Evolutionary conservation across 306 rosid genomes (phyloP).

Genomic region (Geum urbanum): DNA sequence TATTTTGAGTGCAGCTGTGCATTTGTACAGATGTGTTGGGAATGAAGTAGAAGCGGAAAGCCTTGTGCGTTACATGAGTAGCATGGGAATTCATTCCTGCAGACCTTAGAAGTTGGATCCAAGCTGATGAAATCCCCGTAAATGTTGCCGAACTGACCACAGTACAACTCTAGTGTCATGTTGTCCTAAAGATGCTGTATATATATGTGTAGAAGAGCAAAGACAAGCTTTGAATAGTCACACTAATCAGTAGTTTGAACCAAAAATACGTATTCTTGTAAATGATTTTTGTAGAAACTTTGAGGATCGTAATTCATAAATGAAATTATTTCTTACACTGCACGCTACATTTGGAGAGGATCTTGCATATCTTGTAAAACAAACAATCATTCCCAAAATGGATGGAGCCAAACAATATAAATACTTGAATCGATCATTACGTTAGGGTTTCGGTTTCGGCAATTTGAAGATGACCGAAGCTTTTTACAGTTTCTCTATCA

Average conservation of each 20-base stretch:
- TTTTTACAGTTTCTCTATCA: too few species aligned
- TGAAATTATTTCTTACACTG: background rate
- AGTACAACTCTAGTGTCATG: background rate
- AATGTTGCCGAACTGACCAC: background rate
- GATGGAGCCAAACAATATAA: background rate
- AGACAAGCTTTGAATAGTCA: background rate
- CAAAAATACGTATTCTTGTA: background rate
- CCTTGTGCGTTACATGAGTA: constrained; percentile 52
- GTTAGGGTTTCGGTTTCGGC: too few species aligned
- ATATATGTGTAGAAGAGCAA: background rate
- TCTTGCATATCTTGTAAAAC: background rate
- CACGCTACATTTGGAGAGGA: background rate
- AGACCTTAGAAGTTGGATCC: constrained; percentile 59
- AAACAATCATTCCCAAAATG: background rate
- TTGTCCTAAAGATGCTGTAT: background rate
- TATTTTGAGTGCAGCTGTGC: constrained; percentile 77
- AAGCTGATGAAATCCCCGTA: constrained; percentile 24
- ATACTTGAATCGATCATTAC: too few species aligned
- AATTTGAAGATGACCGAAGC: too few species aligned
- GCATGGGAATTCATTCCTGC: constrained; percentile 47
- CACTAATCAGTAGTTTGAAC: background rate
- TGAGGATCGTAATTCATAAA: background rate
- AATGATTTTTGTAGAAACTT: background rate
- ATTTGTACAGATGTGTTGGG: constrained; percentile 53
- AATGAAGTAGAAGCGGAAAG: constrained; percentile 48